These are phyloP conservation scores for Aspergillus indologenus DNA, from an alignment of 495 filamentous ascomycete genomes.

Conservation along the genomic window DNA sequence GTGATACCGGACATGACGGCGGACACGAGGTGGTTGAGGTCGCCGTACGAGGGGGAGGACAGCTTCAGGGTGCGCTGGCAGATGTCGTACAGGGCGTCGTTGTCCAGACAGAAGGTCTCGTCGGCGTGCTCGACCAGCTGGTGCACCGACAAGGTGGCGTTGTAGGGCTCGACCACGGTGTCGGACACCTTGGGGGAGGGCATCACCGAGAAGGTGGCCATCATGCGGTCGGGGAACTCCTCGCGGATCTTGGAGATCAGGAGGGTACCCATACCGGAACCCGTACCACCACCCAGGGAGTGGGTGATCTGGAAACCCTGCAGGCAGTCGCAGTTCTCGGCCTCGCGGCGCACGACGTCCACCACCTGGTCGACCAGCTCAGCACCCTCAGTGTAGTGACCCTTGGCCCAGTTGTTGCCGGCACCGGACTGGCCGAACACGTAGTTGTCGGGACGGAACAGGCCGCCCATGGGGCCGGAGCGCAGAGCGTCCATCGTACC, in stretches of 20 bases:
- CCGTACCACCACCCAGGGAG: conserved; percentile 99
- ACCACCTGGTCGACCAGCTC: conserved; percentile 98
- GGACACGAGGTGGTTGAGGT: conserved; percentile 98
- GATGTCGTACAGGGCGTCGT: conserved; percentile 99
- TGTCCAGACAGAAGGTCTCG: conserved; percentile 99
- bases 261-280: conserved; percentile 99
- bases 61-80: conserved; percentile 99
- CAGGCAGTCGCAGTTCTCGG: conserved; percentile 98
- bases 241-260: conserved; percentile 99
- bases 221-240: conserved; percentile 99
- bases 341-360: conserved; percentile 98
- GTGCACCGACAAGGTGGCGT: conserved; percentile 97
- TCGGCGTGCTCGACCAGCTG: conserved; percentile 99
- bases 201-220: conserved; percentile 99
- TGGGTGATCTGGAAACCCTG: conserved; percentile 99
- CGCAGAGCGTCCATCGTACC: conserved; percentile 98
- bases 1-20: conserved; percentile 99
- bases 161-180: conserved; percentile 99
- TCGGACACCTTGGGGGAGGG: conserved; percentile 99
- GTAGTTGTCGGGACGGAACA: conserved; percentile 99
- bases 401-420: conserved; percentile 99
- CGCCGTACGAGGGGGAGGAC: conserved; percentile 95
- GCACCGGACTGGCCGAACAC: conserved; percentile 99
- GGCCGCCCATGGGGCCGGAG: conserved; percentile 96
- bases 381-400: conserved; percentile 99